phyloP scores from a whole-genome alignment of 495 filamentous ascomycete species.

The Xeromyces bisporus region DNA sequence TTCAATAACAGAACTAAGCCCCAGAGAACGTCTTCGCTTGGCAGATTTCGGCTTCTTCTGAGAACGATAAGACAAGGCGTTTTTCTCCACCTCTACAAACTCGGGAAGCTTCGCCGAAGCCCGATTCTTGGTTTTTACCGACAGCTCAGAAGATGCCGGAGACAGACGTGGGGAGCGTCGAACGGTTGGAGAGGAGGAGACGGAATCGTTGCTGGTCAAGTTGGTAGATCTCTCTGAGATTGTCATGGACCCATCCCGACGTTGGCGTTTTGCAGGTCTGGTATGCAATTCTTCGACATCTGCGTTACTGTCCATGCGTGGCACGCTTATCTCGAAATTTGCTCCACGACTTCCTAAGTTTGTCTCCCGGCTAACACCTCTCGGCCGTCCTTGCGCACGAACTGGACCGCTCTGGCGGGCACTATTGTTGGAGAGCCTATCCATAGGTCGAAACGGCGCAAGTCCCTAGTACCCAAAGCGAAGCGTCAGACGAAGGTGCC shows the following conservation, averaged over 20 bases:
- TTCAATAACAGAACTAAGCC: not conserved
- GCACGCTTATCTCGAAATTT: not conserved
- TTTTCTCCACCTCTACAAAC: constrained; percentile 11
- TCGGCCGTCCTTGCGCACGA: constrained; percentile 13
- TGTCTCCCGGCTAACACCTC: not conserved
- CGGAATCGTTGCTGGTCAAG: constrained; percentile 5
- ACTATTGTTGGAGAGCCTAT: constrained; percentile 14
- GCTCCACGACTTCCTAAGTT: not conserved
- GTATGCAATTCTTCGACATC: constrained; percentile 6
- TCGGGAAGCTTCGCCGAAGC: constrained; percentile 3
- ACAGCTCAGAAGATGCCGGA: constrained; percentile 8
- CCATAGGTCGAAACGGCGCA: constrained; percentile 10
- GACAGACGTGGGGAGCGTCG: constrained; percentile 7
- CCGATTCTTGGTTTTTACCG: constrained; percentile 6
- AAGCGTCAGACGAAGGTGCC: too few relatives aligned
- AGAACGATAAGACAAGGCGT: constrained; percentile 2
- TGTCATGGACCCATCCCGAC: constrained; percentile 7
- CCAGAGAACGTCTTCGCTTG: constrained; percentile 11
- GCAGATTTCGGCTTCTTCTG: constrained; percentile 4
- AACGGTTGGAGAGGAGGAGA: constrained; percentile 1
- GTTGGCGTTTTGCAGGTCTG: constrained; percentile 18
- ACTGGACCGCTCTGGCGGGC: constrained; percentile 23
- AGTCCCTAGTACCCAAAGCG: constrained; percentile 2
- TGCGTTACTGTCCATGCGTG: constrained; percentile 4
- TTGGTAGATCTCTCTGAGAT: constrained; percentile 6